Evolutionary conservation across 768 basidiomycete genomes (phyloP).

Genomic region (Xerocomellus intermedius): DNA sequence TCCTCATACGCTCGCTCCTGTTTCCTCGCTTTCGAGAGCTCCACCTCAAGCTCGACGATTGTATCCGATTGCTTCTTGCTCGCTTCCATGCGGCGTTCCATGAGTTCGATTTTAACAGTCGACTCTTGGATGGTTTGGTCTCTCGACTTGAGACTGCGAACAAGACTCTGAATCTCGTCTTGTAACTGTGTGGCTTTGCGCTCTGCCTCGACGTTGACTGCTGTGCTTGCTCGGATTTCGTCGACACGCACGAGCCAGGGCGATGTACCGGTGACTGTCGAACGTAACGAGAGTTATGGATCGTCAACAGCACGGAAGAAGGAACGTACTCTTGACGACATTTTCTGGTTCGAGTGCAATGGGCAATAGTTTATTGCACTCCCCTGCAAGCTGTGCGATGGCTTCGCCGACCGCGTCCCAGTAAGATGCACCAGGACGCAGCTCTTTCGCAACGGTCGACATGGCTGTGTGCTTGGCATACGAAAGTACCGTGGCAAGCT

Average conservation of each 20-base stretch:
- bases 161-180: constrained; percentile 87
- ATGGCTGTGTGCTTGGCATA: constrained; percentile 73
- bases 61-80: constrained; percentile 88
- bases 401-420: constrained; percentile 80
- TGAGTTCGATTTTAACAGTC: constrained; percentile 88
- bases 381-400: constrained; percentile 66
- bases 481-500: constrained; percentile 64
- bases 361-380: constrained; percentile 69
- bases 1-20: constrained; percentile 91
- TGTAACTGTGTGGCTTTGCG: constrained; percentile 80
- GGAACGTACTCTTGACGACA: constrained; percentile 67
- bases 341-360: constrained; percentile 73
- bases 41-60: constrained; percentile 76
- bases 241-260: constrained; percentile 86
- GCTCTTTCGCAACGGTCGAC: constrained; percentile 65
- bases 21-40: constrained; percentile 77
- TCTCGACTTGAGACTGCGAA: constrained; percentile 79
- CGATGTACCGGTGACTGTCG: constrained; percentile 63
- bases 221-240: constrained; percentile 78
- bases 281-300: neutral
- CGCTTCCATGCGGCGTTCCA: constrained; percentile 90
- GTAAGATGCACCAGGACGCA: constrained; percentile 60
- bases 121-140: constrained; percentile 90
- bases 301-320: neutral
- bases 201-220: constrained; percentile 91